Conservation (phyloP, 1,139 yeast species). For the Candida neerlandica region DNA sequence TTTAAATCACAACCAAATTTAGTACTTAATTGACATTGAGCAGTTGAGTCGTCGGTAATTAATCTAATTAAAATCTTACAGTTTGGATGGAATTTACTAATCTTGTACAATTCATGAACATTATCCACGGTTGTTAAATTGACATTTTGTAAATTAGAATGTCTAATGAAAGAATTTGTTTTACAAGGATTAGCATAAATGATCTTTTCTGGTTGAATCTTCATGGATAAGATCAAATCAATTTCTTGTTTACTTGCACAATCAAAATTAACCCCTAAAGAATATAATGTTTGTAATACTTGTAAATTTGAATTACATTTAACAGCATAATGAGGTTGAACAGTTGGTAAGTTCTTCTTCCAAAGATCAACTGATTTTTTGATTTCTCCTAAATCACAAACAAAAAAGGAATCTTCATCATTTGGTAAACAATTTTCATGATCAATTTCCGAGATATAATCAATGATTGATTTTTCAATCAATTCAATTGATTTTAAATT, state of each 20-base stretch:
- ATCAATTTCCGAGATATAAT: conserved; percentile 52
- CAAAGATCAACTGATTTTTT: conserved; percentile 62
- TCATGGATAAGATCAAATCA: conserved; percentile 61
- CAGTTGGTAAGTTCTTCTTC: conserved; percentile 65
- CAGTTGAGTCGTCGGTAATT: conserved; percentile 86
- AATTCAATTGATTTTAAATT: conserved; percentile 14
- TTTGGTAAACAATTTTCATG: conserved; percentile 69
- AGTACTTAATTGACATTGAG: conserved; percentile 84
- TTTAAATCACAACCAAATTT: conserved; percentile 82
- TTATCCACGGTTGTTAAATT: conserved; percentile 88
- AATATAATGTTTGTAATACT: conserved; percentile 59
- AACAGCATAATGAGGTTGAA: conserved; percentile 88
- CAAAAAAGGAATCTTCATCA: conserved; percentile 85
- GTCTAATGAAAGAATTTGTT: conserved; percentile 76
- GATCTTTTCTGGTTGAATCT: conserved; percentile 66
- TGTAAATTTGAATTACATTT: conserved; percentile 82
- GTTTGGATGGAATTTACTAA: conserved; percentile 66
- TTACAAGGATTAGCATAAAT: conserved; percentile 96
- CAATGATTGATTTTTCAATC: conserved; percentile 44
- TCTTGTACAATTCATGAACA: conserved; percentile 77
- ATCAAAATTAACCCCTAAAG: conserved; percentile 78
- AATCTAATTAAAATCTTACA: conserved; percentile 77
- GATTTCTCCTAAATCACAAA: conserved; percentile 81
- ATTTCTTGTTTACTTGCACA: conserved; percentile 93
- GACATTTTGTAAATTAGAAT: conserved; percentile 59